phyloP scores from a whole-genome alignment of 2,329 filamentous ascomycete species.

The Claviceps maximensis region DNA sequence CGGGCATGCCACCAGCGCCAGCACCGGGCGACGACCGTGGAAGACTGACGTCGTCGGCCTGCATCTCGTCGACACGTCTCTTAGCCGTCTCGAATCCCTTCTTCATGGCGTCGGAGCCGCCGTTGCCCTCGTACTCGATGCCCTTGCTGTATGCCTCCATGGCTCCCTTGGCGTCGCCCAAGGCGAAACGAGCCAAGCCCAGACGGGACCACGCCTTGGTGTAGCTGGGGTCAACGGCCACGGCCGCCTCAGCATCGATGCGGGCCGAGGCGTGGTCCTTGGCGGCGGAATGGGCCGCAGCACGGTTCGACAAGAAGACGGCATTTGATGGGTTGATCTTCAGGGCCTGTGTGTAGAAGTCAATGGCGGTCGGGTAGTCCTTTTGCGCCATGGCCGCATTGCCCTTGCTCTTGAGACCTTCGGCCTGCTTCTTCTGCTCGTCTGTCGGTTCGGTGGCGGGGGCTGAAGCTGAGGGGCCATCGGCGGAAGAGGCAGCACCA shows the following conservation, averaged over 20 bases:
- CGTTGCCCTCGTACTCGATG: constrained; percentile 86
- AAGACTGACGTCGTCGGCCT: constrained; percentile 27
- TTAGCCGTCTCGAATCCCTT: constrained; percentile 92
- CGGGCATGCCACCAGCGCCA: constrained; percentile 52
- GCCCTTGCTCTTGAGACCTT: constrained; percentile 76
- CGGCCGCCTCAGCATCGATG: constrained; percentile 81
- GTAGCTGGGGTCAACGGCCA: constrained; percentile 78
- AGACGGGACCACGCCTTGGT: constrained; percentile 95
- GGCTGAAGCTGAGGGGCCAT: constrained; percentile 13
- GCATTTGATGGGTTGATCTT: constrained; percentile 71
- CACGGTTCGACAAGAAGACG: constrained; percentile 95
- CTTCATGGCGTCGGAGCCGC: constrained; percentile 93
- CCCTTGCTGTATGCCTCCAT: constrained; percentile 93
- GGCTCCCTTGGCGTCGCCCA: constrained; percentile 78
- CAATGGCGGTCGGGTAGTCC: constrained; percentile 73
- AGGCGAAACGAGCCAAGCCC: constrained; percentile 79
- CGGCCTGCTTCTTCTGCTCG: constrained; percentile 65
- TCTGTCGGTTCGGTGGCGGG: constrained; percentile 26
- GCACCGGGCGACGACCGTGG: constrained; percentile 36
- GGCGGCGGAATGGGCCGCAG: constrained; percentile 78
- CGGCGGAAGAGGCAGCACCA: constrained; percentile 23
- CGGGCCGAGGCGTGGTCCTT: constrained; percentile 74
- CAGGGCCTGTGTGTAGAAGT: constrained; percentile 79
- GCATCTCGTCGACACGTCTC: constrained; percentile 71
- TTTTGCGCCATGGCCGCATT: constrained; percentile 93